Percentiles rank a stretch among this genome's conserved stretches.
phyloP scores from a whole-genome alignment of 2,329 filamentous ascomycete genomes.

The Aspergillus calidoustus region DNA sequence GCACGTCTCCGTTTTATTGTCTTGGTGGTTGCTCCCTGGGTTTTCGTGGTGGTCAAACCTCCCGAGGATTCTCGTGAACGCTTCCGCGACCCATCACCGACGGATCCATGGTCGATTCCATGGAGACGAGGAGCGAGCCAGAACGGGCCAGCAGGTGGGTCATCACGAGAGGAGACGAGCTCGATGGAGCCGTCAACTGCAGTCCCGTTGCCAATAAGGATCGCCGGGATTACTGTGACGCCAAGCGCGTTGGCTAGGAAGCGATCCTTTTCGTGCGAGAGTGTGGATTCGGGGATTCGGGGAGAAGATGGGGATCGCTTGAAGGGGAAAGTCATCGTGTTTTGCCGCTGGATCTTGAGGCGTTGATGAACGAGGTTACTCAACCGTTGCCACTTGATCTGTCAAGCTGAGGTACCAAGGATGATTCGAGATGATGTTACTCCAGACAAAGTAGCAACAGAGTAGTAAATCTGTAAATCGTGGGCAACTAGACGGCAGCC shows the following conservation, averaged over 20 bases:
- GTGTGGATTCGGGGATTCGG: constrained; percentile 13
- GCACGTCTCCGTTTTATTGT: constrained; percentile 6
- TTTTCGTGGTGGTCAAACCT: neutral
- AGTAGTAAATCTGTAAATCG: neutral
- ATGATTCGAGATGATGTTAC: neutral
- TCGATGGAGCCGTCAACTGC: constrained; percentile 4
- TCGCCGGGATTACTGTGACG: constrained; percentile 11
- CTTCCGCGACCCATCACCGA: constrained; percentile 5
- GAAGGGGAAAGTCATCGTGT: constrained; percentile 27
- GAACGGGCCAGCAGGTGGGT: constrained; percentile 7
- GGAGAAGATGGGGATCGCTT: constrained; percentile 19
- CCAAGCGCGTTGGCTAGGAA: neutral
- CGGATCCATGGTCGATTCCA: neutral
- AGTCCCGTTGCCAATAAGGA: constrained; percentile 20
- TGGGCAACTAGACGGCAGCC: constrained; percentile 3
- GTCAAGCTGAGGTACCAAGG: neutral
- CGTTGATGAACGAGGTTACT: neutral
- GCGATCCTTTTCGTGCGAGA: constrained; percentile 9
- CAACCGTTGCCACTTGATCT: constrained; percentile 3
- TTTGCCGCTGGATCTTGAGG: neutral
- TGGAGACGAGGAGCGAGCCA: neutral
- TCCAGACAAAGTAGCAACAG: neutral
- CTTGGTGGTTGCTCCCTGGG: neutral
- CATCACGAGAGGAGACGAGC: neutral
- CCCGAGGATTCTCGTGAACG: constrained; percentile 24